A percentile compares a stretch with the other conserved stretches of the same genome.
phyloP scores from a whole-genome alignment of 2,329 filamentous ascomycete species.

The Paecilomyces fulvus region DNA sequence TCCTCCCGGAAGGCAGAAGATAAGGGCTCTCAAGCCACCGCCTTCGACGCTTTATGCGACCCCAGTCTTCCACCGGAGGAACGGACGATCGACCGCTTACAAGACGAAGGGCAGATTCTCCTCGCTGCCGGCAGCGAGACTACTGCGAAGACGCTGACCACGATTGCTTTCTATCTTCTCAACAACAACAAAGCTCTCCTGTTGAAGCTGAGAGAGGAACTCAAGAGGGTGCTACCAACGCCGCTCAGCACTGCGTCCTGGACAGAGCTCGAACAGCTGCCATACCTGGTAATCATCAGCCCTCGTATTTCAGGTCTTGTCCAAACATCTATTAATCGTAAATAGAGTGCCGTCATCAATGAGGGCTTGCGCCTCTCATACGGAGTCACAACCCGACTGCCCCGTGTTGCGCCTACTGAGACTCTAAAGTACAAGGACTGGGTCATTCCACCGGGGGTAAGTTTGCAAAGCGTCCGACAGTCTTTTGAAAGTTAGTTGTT shows the following conservation, averaged over 20 bases:
- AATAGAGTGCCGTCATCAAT: constrained; percentile 21
- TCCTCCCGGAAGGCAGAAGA: not conserved
- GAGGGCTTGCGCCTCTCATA: constrained; percentile 25
- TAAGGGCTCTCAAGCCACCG: constrained; percentile 4
- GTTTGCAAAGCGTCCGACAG: not conserved
- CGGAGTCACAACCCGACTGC: constrained; percentile 21
- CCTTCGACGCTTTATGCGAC: constrained; percentile 25
- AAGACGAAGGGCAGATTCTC: constrained; percentile 22
- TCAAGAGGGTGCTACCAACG: constrained; percentile 19
- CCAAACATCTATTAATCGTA: not conserved
- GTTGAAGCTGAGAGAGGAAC: constrained; percentile 17
- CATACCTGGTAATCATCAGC: constrained; percentile 25
- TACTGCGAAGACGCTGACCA: constrained; percentile 20
- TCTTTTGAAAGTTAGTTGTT: not conserved
- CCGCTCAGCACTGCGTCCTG: constrained; percentile 14
- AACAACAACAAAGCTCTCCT: constrained; percentile 10
- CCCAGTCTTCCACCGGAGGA: constrained; percentile 29
- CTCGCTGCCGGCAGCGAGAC: constrained; percentile 30
- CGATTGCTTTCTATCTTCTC: constrained; percentile 24
- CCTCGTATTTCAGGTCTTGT: not conserved
- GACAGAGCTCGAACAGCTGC: constrained; percentile 30
- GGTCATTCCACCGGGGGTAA: constrained; percentile 24
- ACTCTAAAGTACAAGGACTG: constrained; percentile 22
- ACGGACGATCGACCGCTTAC: constrained; percentile 22
- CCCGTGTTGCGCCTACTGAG: constrained; percentile 19